Evolutionary conservation across 2,329 filamentous ascomycete species (phyloP).

Genomic region (Colletotrichum salicis): DNA sequence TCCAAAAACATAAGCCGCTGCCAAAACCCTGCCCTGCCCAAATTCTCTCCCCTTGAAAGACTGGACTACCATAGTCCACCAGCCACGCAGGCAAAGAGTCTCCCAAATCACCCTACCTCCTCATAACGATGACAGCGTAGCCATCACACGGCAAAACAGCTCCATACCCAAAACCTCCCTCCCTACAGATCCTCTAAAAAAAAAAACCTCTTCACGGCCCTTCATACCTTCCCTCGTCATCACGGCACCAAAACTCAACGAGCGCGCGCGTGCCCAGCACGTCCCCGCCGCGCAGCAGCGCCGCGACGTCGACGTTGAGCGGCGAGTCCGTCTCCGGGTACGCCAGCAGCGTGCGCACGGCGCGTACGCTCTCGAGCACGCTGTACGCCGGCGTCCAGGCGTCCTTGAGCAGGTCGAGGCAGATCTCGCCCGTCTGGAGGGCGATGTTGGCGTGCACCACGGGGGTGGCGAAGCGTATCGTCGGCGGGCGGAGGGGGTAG

Average conservation of each 20-base stretch:
- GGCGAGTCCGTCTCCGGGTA: slow-evolving; percentile 79
- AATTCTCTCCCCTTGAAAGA: background rate
- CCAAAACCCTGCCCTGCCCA: background rate
- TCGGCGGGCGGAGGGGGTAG: slow-evolving; percentile 84
- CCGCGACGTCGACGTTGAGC: slow-evolving; percentile 82
- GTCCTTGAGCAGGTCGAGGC: slow-evolving; percentile 84
- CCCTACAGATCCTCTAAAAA: no score
- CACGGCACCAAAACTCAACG: slow-evolving; percentile 75
- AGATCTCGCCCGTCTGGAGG: slow-evolving; percentile 85
- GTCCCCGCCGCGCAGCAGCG: slow-evolving; percentile 76
- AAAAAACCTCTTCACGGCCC: slow-evolving; percentile 42
- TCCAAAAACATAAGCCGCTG: background rate
- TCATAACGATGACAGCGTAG: background rate
- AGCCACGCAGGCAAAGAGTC: background rate
- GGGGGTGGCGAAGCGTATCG: slow-evolving; percentile 82
- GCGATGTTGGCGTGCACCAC: slow-evolving; percentile 86
- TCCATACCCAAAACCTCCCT: no score
- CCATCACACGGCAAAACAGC: background rate
- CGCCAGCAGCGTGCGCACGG: slow-evolving; percentile 75
- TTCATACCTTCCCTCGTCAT: slow-evolving; percentile 59
- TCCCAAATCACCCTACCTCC: background rate
- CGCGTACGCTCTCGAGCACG: slow-evolving; percentile 78
- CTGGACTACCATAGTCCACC: background rate
- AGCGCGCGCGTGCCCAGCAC: slow-evolving; percentile 73
- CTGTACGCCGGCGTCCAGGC: slow-evolving; percentile 90